Evolutionary conservation across 257 asterid species (phyloP), one percentile per base, ranked within the genome.

Genomic region (Jasminum sambac): DNA sequence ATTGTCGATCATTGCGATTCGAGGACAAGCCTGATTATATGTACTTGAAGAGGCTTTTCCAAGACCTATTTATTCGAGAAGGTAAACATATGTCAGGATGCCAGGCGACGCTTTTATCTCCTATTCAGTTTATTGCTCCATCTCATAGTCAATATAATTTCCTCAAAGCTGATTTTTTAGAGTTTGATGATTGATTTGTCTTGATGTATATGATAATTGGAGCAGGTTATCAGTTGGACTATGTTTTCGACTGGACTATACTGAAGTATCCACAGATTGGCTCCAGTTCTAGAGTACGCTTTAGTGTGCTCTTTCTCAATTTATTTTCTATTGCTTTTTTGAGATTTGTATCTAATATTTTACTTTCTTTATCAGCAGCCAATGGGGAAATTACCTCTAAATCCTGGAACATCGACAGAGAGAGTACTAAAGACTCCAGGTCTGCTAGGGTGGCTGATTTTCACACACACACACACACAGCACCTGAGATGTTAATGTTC

Each of bases 11-110:
- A 16, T 78, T 91, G 81, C 86, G 95, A 55, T 91, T 91, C 59
- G 96, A 89, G 23, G 95, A 91, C 76, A 91, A 91, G 80, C 97
- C 97, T 43, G 97, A 91, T 79, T 91, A 91, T 82, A 83, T 95
- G 34, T 91, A 91, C 83, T 82, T 91, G 78, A 91, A 89, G 76
- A 91, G 95, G 69, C 90, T 89, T 64, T 91, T 91, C 83, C 85
- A 95, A 9, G 96, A 91, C 73, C 85, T 89, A 9, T 91, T 89
- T 79, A 86, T 89, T 79, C 87, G 95, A 69, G 97, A 91, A 84
- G 97, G 97, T 87, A 74, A 44, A 30, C 12, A 30, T 66, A 26
- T 63, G 68, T 4, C 1, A 13, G 46, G 55, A 19, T 61, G 23
- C 41, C 55, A 6, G 14, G 16, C 14, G 57, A 17, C 11, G 23